Conservation (phyloP, 2,329 filamentous ascomycete genomes). For the Colletotrichum tofieldiae region DNA sequence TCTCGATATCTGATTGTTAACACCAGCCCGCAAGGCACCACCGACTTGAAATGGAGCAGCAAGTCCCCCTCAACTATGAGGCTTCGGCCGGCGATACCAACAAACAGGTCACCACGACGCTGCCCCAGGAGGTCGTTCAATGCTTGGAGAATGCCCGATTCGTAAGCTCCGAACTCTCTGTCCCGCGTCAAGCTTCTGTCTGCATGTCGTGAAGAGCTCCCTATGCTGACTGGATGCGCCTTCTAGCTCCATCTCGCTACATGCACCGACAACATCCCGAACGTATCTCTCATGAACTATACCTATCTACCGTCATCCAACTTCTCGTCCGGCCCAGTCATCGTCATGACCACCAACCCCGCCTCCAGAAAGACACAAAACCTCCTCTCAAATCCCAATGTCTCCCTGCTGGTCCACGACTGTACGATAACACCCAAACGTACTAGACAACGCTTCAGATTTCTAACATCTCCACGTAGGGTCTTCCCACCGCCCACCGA, state of each 20-base stretch:
- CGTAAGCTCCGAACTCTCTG: conserved; percentile 67
- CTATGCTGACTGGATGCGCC: conserved; percentile 17
- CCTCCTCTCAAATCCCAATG: conserved; percentile 85
- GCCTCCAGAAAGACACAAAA: conserved; percentile 87
- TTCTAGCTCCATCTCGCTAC: conserved; percentile 93
- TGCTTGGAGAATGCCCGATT: conserved; percentile 96
- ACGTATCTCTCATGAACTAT: conserved; percentile 99
- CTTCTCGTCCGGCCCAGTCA: conserved; percentile 80
- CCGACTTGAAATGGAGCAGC: conserved; percentile 67
- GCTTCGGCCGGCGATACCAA: conserved; percentile 82
- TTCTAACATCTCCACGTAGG: conserved; percentile 57
- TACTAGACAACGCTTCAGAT: too few species aligned
- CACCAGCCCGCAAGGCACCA: conserved; percentile 47
- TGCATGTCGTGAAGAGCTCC: conserved; percentile 16
- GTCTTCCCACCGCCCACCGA: conserved; percentile 93
- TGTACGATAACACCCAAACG: conserved; percentile 60
- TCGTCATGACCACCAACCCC: conserved; percentile 93
- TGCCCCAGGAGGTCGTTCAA: conserved; percentile 89
- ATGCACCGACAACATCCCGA: conserved; percentile 84
- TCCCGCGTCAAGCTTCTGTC: not conserved
- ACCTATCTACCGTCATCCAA: conserved; percentile 90
- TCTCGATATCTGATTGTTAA: conserved; percentile 18
- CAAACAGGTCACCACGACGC: conserved; percentile 76
- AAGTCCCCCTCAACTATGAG: conserved; percentile 82
- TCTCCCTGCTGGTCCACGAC: conserved; percentile 96